phyloP scores from a whole-genome alignment of 2,329 filamentous ascomycete species.

The Proliferodiscus dingleyae region DNA sequence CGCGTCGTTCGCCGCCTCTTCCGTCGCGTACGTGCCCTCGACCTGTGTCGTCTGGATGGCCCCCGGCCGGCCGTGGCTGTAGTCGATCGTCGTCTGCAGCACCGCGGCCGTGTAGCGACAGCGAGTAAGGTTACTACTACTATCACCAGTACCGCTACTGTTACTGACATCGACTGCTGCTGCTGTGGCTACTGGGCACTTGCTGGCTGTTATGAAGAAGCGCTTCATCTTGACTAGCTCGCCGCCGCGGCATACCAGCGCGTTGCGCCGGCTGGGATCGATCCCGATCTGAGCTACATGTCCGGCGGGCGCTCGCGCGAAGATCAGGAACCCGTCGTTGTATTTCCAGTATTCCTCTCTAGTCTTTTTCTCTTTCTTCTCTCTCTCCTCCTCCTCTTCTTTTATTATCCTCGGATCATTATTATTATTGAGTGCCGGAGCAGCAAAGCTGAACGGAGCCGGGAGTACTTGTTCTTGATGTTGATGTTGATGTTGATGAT shows the following conservation, averaged over 20 bases:
- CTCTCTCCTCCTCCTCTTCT: too few relatives aligned
- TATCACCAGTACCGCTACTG: too few relatives aligned
- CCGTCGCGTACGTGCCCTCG: conserved; percentile 35
- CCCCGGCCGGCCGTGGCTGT: conserved; percentile 36
- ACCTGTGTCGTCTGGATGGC: conserved; percentile 35
- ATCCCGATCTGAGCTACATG: conserved; percentile 37
- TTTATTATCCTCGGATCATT: too few relatives aligned
- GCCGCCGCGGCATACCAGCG: conserved; percentile 23
- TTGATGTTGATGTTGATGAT: too few relatives aligned
- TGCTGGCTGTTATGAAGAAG: conserved; percentile 26
- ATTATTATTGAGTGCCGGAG: too few relatives aligned
- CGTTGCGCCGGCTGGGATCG: conserved; percentile 37
- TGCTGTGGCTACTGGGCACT: not conserved
- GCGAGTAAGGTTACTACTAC: too few relatives aligned
- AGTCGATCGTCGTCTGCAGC: conserved; percentile 40
- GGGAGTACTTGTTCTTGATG: too few relatives aligned
- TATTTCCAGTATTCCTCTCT: conserved; percentile 35
- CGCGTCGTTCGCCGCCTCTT: conserved; percentile 32
- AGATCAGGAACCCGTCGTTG: conserved; percentile 36
- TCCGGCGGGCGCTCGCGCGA: conserved; percentile 33
- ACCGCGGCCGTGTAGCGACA: too few relatives aligned
- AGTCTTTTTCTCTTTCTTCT: too few relatives aligned
- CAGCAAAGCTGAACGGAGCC: too few relatives aligned
- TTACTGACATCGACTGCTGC: too few relatives aligned
- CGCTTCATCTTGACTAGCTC: conserved; percentile 19